Base-by-base conservation (phyloP, 1,139 yeast species). In the Sugiyamaella xylanicola region DNA sequence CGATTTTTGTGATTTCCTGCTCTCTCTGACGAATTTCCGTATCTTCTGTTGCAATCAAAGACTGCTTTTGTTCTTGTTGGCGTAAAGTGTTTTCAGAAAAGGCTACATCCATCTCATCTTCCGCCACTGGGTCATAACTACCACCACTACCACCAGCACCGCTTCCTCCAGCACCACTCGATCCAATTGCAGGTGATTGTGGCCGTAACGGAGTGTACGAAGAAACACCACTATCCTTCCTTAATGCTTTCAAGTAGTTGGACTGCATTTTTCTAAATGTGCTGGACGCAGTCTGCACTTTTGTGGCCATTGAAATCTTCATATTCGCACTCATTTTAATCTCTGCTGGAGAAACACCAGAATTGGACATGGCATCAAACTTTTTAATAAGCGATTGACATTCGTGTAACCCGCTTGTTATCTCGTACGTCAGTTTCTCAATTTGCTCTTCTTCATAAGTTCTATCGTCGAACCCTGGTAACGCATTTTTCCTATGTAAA, bases 241-340 rank as follows among this genome's bases (percentile, higher is more conserved):
- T 68, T 42, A 75, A 68, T 4, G 72, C 83, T 65, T 88, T 87
- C 67, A 95, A 84, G 67, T 93, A 95, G 64, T 87, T 85, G 64
- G 92, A 89, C 70, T 93, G 99, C 65, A 92, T 75, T 65, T 89
- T 88, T 54, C 99, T 76, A 72, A 92, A 93, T 52, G 79, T 78
- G 25, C 92, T 81, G 44, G 95, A 86, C 49, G 82, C 75, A 48
- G 84, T 85, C 69, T 93, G 98, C 41, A 95, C 86, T 68, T 86
- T 85, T 42, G 86, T 77, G 2, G 99, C 99, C 70, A 92, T 83
- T 48, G 84, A 85, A 65, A 89, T 87, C 70, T 89, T 87, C 74
- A 89, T 83, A 70, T 92, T 93, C 51, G 82, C 85, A 56, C 91
- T 76, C 77, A 93, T 85, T 49, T 80, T 76, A 42, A 83, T 66